These are phyloP conservation scores for Skeletonema costatum DNA, from an alignment of 108 stramenopile species.

Conservation along the genomic window DNA sequence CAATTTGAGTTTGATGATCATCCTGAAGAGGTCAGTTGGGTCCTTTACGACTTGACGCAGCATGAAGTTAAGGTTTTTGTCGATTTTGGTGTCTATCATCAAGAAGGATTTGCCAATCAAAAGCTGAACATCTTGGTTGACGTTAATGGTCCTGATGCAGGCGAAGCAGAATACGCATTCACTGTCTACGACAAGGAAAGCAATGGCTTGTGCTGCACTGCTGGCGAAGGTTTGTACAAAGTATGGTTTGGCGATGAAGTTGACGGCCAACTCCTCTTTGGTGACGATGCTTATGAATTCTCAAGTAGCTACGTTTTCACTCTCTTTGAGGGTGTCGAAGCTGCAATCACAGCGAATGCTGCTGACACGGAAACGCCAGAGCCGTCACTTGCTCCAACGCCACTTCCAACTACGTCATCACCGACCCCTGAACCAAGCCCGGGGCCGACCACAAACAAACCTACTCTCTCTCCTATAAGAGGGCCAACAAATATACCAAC, in stretches of 20 bases:
- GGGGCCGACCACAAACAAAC: neutral
- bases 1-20: constrained; percentile 43
- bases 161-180: constrained; percentile 53
- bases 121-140: constrained; percentile 20
- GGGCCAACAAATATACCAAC: constrained; percentile 16
- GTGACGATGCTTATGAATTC: constrained; percentile 36
- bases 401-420: neutral
- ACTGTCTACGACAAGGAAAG: constrained; percentile 52
- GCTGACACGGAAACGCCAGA: neutral
- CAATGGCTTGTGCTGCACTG: constrained; percentile 45
- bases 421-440: neutral
- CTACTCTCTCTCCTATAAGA: constrained; percentile 6
- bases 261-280: constrained; percentile 23
- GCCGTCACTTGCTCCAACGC: neutral
- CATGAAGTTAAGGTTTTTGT: constrained; percentile 20
- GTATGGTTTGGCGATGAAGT: constrained; percentile 29
- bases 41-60: constrained; percentile 31
- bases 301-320: constrained; percentile 50
- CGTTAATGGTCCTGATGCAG: constrained; percentile 34
- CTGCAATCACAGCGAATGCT: constrained; percentile 8
- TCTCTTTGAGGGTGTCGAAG: constrained; percentile 29
- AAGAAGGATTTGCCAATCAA: constrained; percentile 32
- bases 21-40: constrained; percentile 50
- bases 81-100: constrained; percentile 31
- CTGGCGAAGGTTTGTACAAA: constrained; percentile 42